These are phyloP conservation scores for Lachnellula suecica DNA, from an alignment of 2,329 filamentous ascomycete genomes.

Conservation along the genomic window DNA sequence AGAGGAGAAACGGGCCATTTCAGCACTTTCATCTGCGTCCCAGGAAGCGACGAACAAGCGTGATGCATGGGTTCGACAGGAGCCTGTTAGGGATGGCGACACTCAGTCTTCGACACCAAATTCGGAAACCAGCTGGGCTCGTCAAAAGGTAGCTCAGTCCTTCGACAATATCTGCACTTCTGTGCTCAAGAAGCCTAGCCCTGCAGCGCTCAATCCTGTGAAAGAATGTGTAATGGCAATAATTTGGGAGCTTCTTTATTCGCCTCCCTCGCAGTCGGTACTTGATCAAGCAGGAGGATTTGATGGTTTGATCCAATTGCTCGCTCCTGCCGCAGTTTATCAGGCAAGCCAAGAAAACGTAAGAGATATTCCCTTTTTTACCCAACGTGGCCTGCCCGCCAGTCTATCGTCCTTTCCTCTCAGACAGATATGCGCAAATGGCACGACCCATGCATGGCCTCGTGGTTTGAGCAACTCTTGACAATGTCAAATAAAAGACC, in stretches of 20 bases:
- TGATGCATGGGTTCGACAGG: neutral
- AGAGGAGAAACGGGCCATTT: neutral
- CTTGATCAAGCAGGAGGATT: neutral
- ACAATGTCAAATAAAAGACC: no score
- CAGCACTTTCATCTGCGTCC: neutral
- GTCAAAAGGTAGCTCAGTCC: neutral
- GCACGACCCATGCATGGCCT: no score
- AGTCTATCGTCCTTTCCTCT: no score
- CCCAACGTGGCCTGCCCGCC: no score
- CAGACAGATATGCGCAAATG: no score
- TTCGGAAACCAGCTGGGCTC: neutral
- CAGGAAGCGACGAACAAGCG: constrained; percentile 3
- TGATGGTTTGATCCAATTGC: neutral
- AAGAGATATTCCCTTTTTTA: neutral
- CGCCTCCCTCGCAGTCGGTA: neutral
- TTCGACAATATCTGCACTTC: neutral
- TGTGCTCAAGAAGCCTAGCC: neutral
- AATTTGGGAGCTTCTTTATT: neutral
- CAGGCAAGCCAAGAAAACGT: constrained; percentile 6
- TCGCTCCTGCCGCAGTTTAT: neutral
- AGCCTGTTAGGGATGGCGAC: neutral
- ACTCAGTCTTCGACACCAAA: neutral
- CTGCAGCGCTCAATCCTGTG: neutral
- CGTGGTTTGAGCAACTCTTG: no score
- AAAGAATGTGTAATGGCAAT: neutral